Percentiles rank a stretch among this genome's conserved stretches.
Conservation (phyloP, 2,329 filamentous ascomycete genomes). For the Aspergillus fumigatiaffinis region DNA sequence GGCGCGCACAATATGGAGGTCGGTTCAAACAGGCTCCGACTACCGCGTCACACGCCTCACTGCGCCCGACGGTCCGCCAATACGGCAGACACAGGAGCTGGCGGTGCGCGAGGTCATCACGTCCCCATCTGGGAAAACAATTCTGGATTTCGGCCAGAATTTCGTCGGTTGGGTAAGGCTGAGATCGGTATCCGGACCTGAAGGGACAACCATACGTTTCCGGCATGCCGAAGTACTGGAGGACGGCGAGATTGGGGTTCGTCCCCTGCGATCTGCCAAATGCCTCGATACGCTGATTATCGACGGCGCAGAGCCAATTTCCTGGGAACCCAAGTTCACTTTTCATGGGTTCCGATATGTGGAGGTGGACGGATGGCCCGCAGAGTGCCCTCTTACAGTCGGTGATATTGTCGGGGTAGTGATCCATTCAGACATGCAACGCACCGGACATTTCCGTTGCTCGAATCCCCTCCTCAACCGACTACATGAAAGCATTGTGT, state of each 20-base stretch:
- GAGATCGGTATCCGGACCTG: slow-evolving; percentile 13
- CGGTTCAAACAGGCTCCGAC: slow-evolving; percentile 26
- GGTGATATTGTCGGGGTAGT: slow-evolving; percentile 31
- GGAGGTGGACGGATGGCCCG: slow-evolving; percentile 45
- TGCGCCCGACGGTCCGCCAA: slow-evolving; percentile 44
- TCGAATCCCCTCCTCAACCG: slow-evolving; percentile 49
- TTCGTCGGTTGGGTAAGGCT: slow-evolving; percentile 50
- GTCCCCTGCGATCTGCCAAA: slow-evolving; percentile 45
- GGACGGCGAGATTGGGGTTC: slow-evolving; percentile 38
- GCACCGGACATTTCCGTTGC: slow-evolving; percentile 48
- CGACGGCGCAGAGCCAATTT: slow-evolving; percentile 19
- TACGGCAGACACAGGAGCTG: slow-evolving; percentile 34
- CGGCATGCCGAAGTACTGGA: slow-evolving; percentile 56
- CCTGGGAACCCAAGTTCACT: slow-evolving; percentile 50
- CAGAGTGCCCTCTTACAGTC: slow-evolving; percentile 10
- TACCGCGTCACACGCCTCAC: slow-evolving; percentile 34
- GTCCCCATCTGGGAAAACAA: slow-evolving; percentile 43
- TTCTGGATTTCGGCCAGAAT: slow-evolving; percentile 59
- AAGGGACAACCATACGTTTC: slow-evolving; percentile 29
- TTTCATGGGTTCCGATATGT: slow-evolving; percentile 54
- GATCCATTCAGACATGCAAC: slow-evolving; percentile 50
- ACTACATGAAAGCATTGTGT: slow-evolving; percentile 52
- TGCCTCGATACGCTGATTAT: slow-evolving; percentile 41
- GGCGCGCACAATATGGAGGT: slow-evolving; percentile 28
- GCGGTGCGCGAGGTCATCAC: slow-evolving; percentile 24